Evolutionary conservation across 1,284 basidiomycete species (phyloP), one percentile per base, ranked within the genome.

Genomic region (Coniophora puteana): DNA sequence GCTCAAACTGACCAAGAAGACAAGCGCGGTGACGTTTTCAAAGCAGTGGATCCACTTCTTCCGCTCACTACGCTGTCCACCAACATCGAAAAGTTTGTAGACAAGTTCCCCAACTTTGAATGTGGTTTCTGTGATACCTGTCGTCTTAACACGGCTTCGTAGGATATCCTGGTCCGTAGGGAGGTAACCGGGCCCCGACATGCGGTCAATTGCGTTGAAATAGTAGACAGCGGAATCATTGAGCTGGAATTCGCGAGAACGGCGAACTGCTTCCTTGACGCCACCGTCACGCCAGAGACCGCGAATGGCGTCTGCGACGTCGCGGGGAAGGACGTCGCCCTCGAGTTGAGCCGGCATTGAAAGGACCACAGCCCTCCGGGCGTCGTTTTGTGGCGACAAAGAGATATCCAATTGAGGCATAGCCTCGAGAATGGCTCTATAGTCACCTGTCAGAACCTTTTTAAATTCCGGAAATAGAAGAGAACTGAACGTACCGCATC

Each of bases 1-100:
- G 63, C 86, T 90, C 59, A 98, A 69, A 51, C 83, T 84, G 50
- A 95, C 93, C 41, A 98, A 67, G 74, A 98, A 98, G 36, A 98
- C 83, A 57, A 98, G 76, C 4, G 92, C 92, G 0, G 92, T 97
- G 41, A 97, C 93, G 57, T 94, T 94, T 70, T 96, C 93, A 62
- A 99, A 99, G 63, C 90, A 93, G 65, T 93, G 90, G 26, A 93
- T 90, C 91, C 92, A 93, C 69, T 96, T 95, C 63, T 94, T 93
- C 20, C 93, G 80, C 62, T 96, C 94, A 46, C 82, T 89, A 47
- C 95, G 74, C 68, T 97, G 95, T 17, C 94, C 95, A 51, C 94
- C 93, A 38, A 97, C 93, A 65, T 97, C 93, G 62, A 96, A 93
- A 25, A 96, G 67, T 54, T 87, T 85, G 71, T 95, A 95, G 21